phyloP scores from a whole-genome alignment of 257 asterid species.

The Lantana camara region DNA sequence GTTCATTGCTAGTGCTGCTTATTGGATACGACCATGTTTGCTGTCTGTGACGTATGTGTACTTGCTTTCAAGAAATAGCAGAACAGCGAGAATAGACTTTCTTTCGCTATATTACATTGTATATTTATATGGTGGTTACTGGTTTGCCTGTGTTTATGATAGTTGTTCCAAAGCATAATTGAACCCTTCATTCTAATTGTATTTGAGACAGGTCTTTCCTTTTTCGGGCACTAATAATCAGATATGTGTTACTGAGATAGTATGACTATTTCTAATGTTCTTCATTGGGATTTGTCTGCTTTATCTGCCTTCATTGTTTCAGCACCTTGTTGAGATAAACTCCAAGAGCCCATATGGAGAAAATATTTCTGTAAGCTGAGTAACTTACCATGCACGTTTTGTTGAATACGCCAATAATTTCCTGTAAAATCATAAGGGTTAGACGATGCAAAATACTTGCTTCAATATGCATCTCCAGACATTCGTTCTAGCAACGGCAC shows the following conservation, averaged over 20 bases:
- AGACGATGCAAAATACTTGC: neutral
- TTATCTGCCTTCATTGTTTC: conserved; percentile 10
- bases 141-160: conserved; percentile 7
- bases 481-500: neutral
- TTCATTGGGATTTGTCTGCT: neutral
- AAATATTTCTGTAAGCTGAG: conserved; percentile 66
- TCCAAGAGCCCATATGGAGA: conserved; percentile 89
- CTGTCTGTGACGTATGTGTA: conserved; percentile 14
- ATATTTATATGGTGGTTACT: too few relatives aligned
- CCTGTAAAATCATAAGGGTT: conserved; percentile 42
- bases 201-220: neutral
- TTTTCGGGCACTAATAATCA: conserved; percentile 9
- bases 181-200: neutral
- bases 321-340: conserved; percentile 63
- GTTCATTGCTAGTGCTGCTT: conserved; percentile 22
- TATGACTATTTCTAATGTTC: neutral
- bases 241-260: conserved; percentile 13
- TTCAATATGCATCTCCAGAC: neutral
- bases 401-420: conserved; percentile 71
- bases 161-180: conserved; percentile 8
- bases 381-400: conserved; percentile 72
- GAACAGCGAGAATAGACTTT: conserved; percentile 9
- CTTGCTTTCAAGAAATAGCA: conserved; percentile 11
- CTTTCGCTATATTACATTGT: conserved; percentile 8
- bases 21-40: conserved; percentile 11